Base-by-base conservation (phyloP, 2,329 filamentous ascomycete genomes). In the Parafenestella ontariensis region DNA sequence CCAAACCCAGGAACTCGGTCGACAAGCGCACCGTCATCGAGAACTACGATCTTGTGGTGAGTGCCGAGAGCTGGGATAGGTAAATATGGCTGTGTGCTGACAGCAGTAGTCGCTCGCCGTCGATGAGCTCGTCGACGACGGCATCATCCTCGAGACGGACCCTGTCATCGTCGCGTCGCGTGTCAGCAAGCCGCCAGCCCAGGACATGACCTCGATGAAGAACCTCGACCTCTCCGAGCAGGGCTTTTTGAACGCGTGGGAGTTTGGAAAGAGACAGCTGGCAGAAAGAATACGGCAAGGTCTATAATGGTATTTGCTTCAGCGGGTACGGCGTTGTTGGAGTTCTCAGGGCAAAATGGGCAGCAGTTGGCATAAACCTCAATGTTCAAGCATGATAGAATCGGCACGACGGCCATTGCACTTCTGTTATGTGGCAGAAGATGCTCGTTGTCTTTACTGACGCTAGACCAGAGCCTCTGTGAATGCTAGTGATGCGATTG, bases 11-110 rank as follows among this genome's bases (percentile, higher is more conserved):
- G 78, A 94, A 96, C 84, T 92, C 92, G 29, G 93, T 96, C 46
- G 95, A 99, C 82, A 97, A 97, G 85, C 89, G 95, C 65, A 98
- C 95, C 53, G 92, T 98, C 64, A 89, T 98, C 72, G 95, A 99
- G 80, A 98, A 98, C 85, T 99, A 98, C 82, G 95, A 98, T 78
- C 85, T 98, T 20, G 91, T 97, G 58, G 72, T 75, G 68, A 29
- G 73, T 65, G 34, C 15, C n/a, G 1, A 15, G 10, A 20, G 18
- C 20, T 23, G 11, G 17, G 3, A 3, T 15, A 3, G 18, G 31
- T 42, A 17, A 17, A 39, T 17, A 20, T 15, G 5, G 33, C 23
- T 37, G 13, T 43, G 17, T 18, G 96, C 69, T 72, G 95, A 84
- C 92, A 95, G 76, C 83, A 94, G 21, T 89, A 97, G 59, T 90